Evolutionary conservation across 352 stramenopile species (phyloP).

Genomic region (Phytophthora constricta): DNA sequence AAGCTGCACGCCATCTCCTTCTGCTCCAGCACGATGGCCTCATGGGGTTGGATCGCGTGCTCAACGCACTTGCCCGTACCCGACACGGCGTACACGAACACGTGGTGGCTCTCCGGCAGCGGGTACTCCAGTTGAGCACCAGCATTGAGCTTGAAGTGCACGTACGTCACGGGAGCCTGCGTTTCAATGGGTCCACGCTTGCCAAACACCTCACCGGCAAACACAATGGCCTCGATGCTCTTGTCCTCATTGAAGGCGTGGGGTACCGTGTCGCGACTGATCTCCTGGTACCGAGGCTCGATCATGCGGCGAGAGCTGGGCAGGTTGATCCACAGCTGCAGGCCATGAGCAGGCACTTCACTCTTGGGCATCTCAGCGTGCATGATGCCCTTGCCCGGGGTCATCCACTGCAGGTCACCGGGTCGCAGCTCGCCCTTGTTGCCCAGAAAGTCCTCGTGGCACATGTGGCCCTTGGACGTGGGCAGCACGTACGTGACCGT

Average conservation of each 20-base stretch:
- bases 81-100: conserved; percentile 48
- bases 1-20: conserved; percentile 57
- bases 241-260: conserved; percentile 50
- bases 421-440: conserved; percentile 51
- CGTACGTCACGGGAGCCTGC: conserved; percentile 54
- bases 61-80: conserved; percentile 36
- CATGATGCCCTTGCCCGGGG: conserved; percentile 50
- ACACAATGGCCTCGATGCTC: conserved; percentile 56
- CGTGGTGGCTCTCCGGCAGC: conserved; percentile 48
- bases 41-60: conserved; percentile 40
- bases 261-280: conserved; percentile 49
- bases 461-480: conserved; percentile 73
- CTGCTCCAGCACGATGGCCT: conserved; percentile 61
- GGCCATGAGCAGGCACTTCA: conserved; percentile 35
- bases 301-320: conserved; percentile 44
- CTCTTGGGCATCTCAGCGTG: conserved; percentile 60
- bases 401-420: conserved; percentile 69
- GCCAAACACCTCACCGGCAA: conserved; percentile 58
- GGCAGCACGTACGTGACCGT: conserved; percentile 91
- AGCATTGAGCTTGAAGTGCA: conserved; percentile 53
- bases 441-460: conserved; percentile 83
- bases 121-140: conserved; percentile 46
- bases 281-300: conserved; percentile 61
- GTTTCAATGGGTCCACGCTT: conserved; percentile 48
- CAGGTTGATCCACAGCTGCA: conserved; percentile 69